Base-by-base conservation (phyloP, 176 grass and related monocot species). In the Oryza nivara region DNA sequence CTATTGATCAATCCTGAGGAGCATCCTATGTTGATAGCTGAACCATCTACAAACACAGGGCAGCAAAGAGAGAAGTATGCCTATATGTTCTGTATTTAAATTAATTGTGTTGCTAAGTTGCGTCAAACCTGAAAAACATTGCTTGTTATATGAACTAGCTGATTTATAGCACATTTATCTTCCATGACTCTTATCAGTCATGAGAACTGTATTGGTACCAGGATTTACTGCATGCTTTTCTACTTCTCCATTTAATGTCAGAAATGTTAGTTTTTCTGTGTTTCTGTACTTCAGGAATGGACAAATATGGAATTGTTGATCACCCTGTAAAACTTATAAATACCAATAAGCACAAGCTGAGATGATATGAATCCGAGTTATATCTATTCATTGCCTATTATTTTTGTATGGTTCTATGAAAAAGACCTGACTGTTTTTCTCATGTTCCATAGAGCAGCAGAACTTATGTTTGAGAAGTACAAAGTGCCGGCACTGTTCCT, bases 391-490 rank as follows among this genome's bases (percentile, higher is more conserved):
- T 68, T 68, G 19, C 38, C 30, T 23, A 69, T 19, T 80, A 60
- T 70, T 47, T 89, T 73, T 32, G 11, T 25, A 23, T 44, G 45
- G 34, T 28, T 51, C 13, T 51, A 63, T 72, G 60, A 70, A 44
- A 56, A 78, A 67, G 38, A 19, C 14, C 85, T 92, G 45, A 90
- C 76, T 83, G 28, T 73, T 73, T 35, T 88, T 89, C 86, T 4
- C 56, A 63, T 83, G 61, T 86, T 80, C 84, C 49, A 43, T 83
- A 99, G 97, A 80, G 92, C 91, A 66, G 97, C 93, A 52, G 97
- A 99, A 86, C 88, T 99, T 88, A 92, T 99, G 97, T 99, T 99
- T 88, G 97, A 99, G 88, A 94, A 84, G 49, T 99, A 99, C 82
- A 99, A 99, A 88, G 97, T 99, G 78, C 97, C 97, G 19, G 97